Percentiles rank a stretch among this genome's conserved stretches.
phyloP scores from a whole-genome alignment of 306 rosid genomes.

The Quercus cerris region DNA sequence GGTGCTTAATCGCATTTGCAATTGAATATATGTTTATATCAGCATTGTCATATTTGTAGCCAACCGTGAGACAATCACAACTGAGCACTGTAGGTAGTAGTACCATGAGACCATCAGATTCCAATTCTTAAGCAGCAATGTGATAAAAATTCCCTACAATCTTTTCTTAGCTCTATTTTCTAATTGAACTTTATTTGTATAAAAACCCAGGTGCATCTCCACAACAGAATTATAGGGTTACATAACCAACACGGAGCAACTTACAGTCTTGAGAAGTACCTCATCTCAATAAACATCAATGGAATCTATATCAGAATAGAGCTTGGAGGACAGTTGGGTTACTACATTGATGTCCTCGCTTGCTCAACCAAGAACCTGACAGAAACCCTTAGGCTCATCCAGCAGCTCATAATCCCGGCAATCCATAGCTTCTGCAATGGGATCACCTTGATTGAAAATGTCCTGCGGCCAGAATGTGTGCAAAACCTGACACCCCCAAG shows the following conservation, averaged over 20 bases:
- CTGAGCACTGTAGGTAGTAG: background rate
- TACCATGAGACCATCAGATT: background rate
- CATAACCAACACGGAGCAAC: constrained; percentile 86
- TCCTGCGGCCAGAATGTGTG: constrained; percentile 85
- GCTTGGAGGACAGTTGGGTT: constrained; percentile 81
- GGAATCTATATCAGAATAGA: constrained; percentile 89
- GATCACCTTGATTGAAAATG: constrained; percentile 67
- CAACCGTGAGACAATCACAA: background rate
- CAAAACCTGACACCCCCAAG: constrained; percentile 73
- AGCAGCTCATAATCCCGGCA: constrained; percentile 74
- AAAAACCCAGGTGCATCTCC: constrained; percentile 75
- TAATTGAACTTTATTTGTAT: constrained; percentile 19
- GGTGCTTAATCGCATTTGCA: too few species aligned
- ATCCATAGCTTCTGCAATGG: constrained; percentile 82
- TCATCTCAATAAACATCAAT: constrained; percentile 70
- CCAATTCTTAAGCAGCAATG: background rate
- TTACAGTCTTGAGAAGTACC: constrained; percentile 82
- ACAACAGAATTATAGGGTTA: constrained; percentile 68
- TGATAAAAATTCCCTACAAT: background rate
- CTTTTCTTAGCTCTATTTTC: constrained; percentile 3
- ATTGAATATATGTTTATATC: too few species aligned
- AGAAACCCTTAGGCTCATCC: constrained; percentile 73
- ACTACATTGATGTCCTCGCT: constrained; percentile 73
- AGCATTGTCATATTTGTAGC: background rate
- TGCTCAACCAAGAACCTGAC: constrained; percentile 84